These are phyloP conservation scores for Fistulinella prunicolor DNA, from an alignment of 768 basidiomycete genomes.

Conservation along the genomic window DNA sequence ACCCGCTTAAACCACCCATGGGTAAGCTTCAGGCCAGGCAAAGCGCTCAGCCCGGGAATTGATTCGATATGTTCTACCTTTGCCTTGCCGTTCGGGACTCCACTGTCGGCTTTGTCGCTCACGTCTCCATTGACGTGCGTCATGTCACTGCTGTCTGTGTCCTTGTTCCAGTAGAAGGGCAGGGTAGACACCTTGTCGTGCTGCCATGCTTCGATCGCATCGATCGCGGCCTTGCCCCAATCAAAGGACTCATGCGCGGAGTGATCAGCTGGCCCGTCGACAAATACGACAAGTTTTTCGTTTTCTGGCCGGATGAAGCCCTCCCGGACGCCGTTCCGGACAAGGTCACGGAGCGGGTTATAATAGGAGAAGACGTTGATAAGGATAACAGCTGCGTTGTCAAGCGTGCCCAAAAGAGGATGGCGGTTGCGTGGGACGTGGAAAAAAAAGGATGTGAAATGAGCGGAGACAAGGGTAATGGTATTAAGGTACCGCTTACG, in stretches of 20 bases:
- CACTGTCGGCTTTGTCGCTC: neutral
- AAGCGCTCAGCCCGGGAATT: constrained; percentile 17
- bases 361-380: constrained; percentile 86
- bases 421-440: neutral
- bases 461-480: neutral
- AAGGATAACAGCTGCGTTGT: constrained; percentile 66
- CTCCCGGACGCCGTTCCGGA: constrained; percentile 59
- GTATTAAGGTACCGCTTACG: constrained; percentile 44
- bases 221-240: constrained; percentile 73
- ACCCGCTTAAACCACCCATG: constrained; percentile 33
- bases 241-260: constrained; percentile 59
- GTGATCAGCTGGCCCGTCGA: constrained; percentile 64
- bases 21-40: constrained; percentile 24
- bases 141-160: constrained; percentile 34
- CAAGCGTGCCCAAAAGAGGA: neutral
- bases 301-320: constrained; percentile 74
- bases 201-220: constrained; percentile 63
- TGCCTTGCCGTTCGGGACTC: constrained; percentile 1
- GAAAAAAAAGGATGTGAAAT: neutral
- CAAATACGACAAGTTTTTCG: constrained; percentile 62
- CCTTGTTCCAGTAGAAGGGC: constrained; percentile 51
- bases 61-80: constrained; percentile 21
- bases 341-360: constrained; percentile 74
- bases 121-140: constrained; percentile 10
- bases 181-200: constrained; percentile 28